Conservation (phyloP, 2,329 filamentous ascomycete genomes). For the Diplodia scrobiculata region DNA sequence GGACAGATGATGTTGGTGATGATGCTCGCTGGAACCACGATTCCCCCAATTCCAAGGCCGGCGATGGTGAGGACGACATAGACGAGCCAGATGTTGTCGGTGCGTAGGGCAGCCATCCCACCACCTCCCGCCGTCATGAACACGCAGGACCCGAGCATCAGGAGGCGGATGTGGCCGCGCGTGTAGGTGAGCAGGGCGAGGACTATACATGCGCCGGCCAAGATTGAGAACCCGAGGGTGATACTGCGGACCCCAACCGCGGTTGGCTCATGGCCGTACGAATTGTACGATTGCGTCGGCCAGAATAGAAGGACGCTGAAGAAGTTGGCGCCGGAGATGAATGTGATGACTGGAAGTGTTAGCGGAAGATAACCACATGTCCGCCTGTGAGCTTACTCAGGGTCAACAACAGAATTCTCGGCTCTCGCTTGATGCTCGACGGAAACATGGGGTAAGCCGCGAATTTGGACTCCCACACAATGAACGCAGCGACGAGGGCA, state of each 20-base stretch:
- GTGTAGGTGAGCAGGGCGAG: conserved; percentile 38
- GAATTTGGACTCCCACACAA: conserved; percentile 45
- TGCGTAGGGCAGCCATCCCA: conserved; percentile 38
- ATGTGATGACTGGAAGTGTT: conserved; percentile 36
- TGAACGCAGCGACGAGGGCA: conserved; percentile 40
- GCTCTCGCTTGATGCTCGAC: conserved; percentile 34
- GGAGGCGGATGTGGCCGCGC: conserved; percentile 35
- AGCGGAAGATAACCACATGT: background rate
- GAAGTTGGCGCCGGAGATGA: conserved; percentile 43
- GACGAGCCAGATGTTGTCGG: conserved; percentile 39
- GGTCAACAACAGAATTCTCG: conserved; percentile 53
- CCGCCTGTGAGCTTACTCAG: conserved; percentile 38
- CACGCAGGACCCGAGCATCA: conserved; percentile 38
- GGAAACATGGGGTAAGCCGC: conserved; percentile 48
- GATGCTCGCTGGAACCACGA: conserved; percentile 48
- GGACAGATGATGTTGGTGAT: conserved; percentile 68
- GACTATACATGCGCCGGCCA: conserved; percentile 38
- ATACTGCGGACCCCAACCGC: conserved; percentile 41
- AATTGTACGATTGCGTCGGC: conserved; percentile 37
- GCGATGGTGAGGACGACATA: conserved; percentile 41
- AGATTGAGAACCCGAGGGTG: conserved; percentile 35
- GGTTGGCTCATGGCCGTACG: conserved; percentile 39
- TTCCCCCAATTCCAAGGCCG: conserved; percentile 44
- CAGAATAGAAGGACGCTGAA: conserved; percentile 41
- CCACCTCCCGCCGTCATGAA: conserved; percentile 42